phyloP scores from a whole-genome alignment of 169 alveolate genomes.

The Eimeria maxima region DNA sequence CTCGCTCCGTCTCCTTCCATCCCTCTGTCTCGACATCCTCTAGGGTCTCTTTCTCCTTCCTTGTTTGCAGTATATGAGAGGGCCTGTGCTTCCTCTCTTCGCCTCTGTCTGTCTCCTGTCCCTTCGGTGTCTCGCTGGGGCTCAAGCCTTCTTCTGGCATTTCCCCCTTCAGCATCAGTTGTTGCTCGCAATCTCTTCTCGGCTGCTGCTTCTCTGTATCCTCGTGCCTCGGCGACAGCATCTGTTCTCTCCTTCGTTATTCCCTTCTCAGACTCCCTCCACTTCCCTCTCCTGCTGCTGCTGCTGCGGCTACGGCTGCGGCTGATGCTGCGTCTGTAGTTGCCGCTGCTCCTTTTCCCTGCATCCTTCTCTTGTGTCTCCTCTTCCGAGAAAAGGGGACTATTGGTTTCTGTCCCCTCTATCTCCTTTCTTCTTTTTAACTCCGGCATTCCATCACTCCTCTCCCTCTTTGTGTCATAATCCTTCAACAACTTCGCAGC shows the following conservation, averaged over 20 bases:
- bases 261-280: neutral
- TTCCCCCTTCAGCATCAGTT: too few species aligned
- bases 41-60: neutral
- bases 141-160: too few species aligned
- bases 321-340: constrained; percentile 18
- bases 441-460: neutral
- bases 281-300: neutral
- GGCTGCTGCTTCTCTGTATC: neutral
- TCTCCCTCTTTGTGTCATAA: neutral
- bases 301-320: constrained; percentile 40
- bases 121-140: too few species aligned
- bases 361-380: neutral
- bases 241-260: neutral
- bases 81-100: too few species aligned
- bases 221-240: neutral
- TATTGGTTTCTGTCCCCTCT: neutral
- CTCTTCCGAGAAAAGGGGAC: constrained; percentile 41
- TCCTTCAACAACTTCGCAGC: neutral
- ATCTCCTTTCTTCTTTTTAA: neutral
- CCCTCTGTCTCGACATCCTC: neutral
- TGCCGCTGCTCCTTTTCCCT: neutral
- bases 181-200: too few species aligned
- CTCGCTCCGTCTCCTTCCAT: neutral
- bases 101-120: too few species aligned
- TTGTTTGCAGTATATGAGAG: too few species aligned